phyloP scores from a whole-genome alignment of 1,139 yeast species.

The Chernovozyma sophiae-reginae region DNA sequence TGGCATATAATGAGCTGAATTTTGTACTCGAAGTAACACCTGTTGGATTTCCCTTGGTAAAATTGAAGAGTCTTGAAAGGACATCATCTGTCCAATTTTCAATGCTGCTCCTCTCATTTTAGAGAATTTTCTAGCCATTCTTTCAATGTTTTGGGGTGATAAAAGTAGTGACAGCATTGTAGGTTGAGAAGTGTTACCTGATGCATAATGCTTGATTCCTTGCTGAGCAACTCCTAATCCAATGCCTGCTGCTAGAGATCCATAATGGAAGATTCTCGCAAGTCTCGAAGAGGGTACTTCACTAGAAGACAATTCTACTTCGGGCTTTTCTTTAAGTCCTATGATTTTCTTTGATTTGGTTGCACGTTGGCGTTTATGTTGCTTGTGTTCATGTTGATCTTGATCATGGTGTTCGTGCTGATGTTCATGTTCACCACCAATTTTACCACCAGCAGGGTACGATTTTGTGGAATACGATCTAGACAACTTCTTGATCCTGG shows the following conservation, averaged over 20 bases:
- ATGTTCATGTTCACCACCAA: not conserved
- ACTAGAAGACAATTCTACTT: slow-evolving; percentile 53
- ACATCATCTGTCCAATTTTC: slow-evolving; percentile 91
- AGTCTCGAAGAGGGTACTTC: slow-evolving; percentile 83
- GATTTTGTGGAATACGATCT: not conserved
- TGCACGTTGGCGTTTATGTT: not conserved
- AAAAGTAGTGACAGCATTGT: slow-evolving; percentile 60
- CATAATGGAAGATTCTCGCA: slow-evolving; percentile 87
- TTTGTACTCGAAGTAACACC: slow-evolving; percentile 80
- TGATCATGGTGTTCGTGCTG: too few species aligned
- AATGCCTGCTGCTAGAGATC: slow-evolving; percentile 86
- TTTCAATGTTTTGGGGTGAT: slow-evolving; percentile 78
- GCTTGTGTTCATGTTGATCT: too few species aligned
- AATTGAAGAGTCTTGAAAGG: slow-evolving; percentile 85
- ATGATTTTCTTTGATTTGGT: slow-evolving; percentile 8
- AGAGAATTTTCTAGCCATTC: slow-evolving; percentile 81
- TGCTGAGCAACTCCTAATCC: slow-evolving; percentile 83
- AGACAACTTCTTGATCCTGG: not conserved
- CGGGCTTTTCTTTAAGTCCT: slow-evolving; percentile 36
- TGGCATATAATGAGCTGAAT: slow-evolving; percentile 96
- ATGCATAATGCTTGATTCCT: slow-evolving; percentile 65
- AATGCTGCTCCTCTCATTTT: slow-evolving; percentile 98
- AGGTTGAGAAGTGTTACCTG: slow-evolving; percentile 44
- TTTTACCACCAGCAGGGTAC: not conserved
- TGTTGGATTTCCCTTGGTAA: slow-evolving; percentile 83